Evolutionary conservation across 2,329 filamentous ascomycete genomes (phyloP).

Genomic region (Fusarium globosum): DNA sequence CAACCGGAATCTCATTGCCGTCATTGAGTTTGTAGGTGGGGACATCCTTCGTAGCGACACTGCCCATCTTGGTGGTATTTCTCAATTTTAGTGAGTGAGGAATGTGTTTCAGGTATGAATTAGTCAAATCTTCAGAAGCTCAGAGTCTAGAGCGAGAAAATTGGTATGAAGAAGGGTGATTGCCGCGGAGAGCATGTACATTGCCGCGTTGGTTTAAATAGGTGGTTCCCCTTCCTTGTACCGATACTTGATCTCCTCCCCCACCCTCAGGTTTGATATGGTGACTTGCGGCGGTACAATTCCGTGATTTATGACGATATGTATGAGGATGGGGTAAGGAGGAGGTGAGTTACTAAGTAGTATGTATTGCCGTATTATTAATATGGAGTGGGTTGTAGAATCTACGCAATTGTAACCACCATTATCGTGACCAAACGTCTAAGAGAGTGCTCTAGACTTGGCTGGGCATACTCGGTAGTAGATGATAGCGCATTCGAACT

Average conservation of each 20-base stretch:
- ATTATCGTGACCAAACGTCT: background rate
- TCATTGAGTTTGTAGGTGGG: constrained; percentile 77
- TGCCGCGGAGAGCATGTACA: background rate
- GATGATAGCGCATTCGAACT: background rate
- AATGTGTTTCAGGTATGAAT: background rate
- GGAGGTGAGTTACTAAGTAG: background rate
- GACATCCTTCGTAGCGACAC: constrained; percentile 48
- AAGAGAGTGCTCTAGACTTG: background rate
- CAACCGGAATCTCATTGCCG: constrained; percentile 77
- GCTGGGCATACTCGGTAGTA: background rate
- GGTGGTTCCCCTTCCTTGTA: background rate
- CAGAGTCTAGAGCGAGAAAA: background rate
- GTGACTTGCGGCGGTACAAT: constrained; percentile 31
- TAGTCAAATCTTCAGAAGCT: background rate
- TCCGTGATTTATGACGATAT: constrained; percentile 28
- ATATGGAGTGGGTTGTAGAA: background rate
- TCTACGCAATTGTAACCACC: background rate
- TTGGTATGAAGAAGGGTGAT: constrained; percentile 2
- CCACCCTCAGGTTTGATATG: constrained; percentile 12
- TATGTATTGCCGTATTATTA: background rate
- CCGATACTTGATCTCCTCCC: background rate
- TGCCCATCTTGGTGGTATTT: constrained; percentile 22
- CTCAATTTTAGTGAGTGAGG: background rate
- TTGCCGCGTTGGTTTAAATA: constrained; percentile 10
- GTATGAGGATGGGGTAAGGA: background rate